phyloP scores from a whole-genome alignment of 345 rosid genomes.

The Pistacia integerrima region DNA sequence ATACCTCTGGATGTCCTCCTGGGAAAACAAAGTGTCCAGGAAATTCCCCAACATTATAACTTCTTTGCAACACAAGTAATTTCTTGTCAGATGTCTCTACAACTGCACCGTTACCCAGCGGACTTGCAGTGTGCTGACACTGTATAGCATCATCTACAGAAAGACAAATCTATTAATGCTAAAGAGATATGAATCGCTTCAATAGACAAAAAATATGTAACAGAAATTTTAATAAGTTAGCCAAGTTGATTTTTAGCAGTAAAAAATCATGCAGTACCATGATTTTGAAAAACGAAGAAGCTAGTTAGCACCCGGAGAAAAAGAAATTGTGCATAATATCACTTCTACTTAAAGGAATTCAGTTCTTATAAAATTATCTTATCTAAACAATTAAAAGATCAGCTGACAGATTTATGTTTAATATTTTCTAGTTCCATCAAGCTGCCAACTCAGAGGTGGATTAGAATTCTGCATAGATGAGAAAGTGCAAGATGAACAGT shows the following conservation, averaged over 20 bases:
- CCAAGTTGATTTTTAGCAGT: not conserved
- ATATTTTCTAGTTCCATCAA: not conserved
- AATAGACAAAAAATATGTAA: not conserved
- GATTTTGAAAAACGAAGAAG: not conserved
- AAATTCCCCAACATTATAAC: conserved; percentile 90
- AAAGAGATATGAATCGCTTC: conserved; percentile 9
- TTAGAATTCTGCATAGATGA: not conserved
- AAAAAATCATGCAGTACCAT: not conserved
- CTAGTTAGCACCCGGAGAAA: not conserved
- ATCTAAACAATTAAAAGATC: not conserved
- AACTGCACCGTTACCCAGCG: conserved; percentile 83
- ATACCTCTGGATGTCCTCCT: conserved; percentile 96
- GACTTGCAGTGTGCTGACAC: conserved; percentile 81
- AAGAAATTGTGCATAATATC: not conserved
- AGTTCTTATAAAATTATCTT: not conserved
- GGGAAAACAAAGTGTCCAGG: conserved; percentile 91
- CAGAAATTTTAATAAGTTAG: not conserved
- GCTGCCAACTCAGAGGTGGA: not conserved
- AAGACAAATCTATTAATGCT: conserved; percentile 13
- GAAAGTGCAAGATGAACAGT: conserved; percentile 3
- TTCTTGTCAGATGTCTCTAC: conserved; percentile 73
- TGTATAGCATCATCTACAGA: conserved; percentile 54
- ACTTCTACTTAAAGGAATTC: not conserved
- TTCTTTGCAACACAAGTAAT: conserved; percentile 70
- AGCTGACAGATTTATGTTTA: not conserved